Evolutionary conservation across 495 filamentous ascomycete genomes (phyloP), one percentile per base, ranked within the genome.

Genomic region (Collariella sp.): DNA sequence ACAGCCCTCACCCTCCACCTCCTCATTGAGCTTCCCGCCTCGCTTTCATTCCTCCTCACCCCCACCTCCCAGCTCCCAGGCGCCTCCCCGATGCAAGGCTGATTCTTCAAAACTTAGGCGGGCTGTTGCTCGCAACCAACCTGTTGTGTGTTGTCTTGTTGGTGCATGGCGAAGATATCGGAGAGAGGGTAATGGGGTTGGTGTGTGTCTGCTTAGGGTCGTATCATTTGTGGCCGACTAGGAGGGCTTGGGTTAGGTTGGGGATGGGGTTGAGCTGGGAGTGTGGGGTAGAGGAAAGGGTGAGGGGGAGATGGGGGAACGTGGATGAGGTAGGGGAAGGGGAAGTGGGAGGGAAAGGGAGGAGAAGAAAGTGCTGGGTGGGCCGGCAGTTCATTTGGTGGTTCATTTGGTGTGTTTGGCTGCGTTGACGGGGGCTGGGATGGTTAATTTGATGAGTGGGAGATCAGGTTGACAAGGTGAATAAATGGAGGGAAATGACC

Each of bases 171-270:
- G 6, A n/a, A n/a, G n/a, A 11, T 26, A 5, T 9, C 9, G 9
- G 24, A 9, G 56, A 68, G 45, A 1, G 45, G 9, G 58, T 59
- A 0, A 41, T 55, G 1, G 56, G 55, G 5, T 47, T 60, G 2
- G 45, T 71, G 7, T 62, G 65, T 2, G 42, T 61, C 1, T 61
- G 65, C 11, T 39, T 76, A 43, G 70, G 62, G 2, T 58, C 59
- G 22, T 76, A 74, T 23, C 73, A 76, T 24, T 31, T 68, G 0
- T 76, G 66, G 58, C 73, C 73, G 1, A 60, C 59, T 15, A 65
- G 60, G 42, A 58, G 73, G 22, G 73, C 72, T 0, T 65, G 9
- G 5, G 19, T 20, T 2, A 44, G 67, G 42, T 52, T 69, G 22
- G 18, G 22, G 7, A 12, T 23, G 22, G 24, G 12, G 0, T n/a